Base-by-base conservation (phyloP, 305 asterid species). In the Fraxinus dipetala region DNA sequence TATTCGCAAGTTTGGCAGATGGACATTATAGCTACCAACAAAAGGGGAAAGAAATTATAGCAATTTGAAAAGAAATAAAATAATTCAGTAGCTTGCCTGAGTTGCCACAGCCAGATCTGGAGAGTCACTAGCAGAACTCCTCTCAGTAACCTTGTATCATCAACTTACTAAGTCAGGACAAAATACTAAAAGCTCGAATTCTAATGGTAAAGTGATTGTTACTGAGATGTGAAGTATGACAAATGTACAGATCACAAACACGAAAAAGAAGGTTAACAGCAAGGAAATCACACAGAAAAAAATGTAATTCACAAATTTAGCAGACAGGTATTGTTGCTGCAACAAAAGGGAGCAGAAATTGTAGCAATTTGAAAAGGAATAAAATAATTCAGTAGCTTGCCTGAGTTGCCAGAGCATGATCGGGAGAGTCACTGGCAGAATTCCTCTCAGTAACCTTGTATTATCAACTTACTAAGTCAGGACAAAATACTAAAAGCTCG, bases 41-140 rank as follows among this genome's bases (percentile, higher is more conserved):
- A 16, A 31, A 70, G 22, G 76, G 76, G 35, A 70, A 2, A 13
- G 43, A 70, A 70, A 70, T 32, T 30, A 32, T 30, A 70, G 45
- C 40, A 70, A 14, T 70, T 70, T 32, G 76, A 16, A 32, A 70
- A 70, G 24, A 36, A 70, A 32, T 70, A 70, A 31, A 56, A 48
- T 77, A 16, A 83, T n/a, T 43, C 45, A 72, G 75, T 16, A 35
- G 35, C 65, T 51, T 73, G 79, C 85, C 85, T 78, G 76, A 78
- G 85, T 72, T 18, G 63, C 51, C 69, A 51, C 79, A 54, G 38
- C 79, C 75, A 24, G 69, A 59, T 78, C 82, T 24, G 54, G 79
- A 72, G 70, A 69, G 45, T 70, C 40, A 26, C 70, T 54, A 56
- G 82, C 40, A 63, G 75, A 78, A 78, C 79, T 83, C 69, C 67